Evolutionary conservation across 345 rosid genomes (phyloP).

Genomic region (Eucalyptus victrix): DNA sequence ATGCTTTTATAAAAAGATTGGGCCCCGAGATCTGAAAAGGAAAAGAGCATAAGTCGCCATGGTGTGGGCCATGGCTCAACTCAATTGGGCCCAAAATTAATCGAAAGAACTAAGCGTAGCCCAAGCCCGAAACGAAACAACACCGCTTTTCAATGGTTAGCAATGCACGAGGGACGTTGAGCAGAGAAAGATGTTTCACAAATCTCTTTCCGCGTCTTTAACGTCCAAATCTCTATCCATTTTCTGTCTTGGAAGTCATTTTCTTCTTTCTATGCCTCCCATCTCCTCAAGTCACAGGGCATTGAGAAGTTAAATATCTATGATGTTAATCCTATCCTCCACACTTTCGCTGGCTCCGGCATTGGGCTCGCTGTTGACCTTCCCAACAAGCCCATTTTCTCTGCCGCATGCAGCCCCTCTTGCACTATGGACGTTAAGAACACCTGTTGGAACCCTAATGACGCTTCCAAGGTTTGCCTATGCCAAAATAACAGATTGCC

Average conservation of each 20-base stretch:
- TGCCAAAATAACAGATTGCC: not conserved
- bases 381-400: not conserved
- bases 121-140: not conserved
- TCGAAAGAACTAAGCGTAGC: not conserved
- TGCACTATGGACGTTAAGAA: not conserved
- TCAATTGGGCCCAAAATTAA: not conserved
- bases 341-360: not conserved
- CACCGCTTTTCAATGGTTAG: not conserved
- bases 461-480: not conserved
- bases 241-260: not conserved
- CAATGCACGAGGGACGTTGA: not conserved
- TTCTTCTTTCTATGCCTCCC: not conserved
- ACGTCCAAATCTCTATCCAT: too few species aligned
- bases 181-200: not conserved
- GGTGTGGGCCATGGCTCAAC: not conserved
- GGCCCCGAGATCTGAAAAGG: not conserved
- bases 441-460: not conserved
- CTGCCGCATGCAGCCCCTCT: not conserved
- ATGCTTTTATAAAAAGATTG: not conserved
- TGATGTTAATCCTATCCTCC: not conserved
- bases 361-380: not conserved
- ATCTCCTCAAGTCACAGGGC: not conserved
- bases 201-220: not conserved
- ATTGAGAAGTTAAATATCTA: not conserved
- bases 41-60: not conserved